phyloP scores from a whole-genome alignment of 2,329 filamentous ascomycete genomes.

The Pseudocercospora ulei region DNA sequence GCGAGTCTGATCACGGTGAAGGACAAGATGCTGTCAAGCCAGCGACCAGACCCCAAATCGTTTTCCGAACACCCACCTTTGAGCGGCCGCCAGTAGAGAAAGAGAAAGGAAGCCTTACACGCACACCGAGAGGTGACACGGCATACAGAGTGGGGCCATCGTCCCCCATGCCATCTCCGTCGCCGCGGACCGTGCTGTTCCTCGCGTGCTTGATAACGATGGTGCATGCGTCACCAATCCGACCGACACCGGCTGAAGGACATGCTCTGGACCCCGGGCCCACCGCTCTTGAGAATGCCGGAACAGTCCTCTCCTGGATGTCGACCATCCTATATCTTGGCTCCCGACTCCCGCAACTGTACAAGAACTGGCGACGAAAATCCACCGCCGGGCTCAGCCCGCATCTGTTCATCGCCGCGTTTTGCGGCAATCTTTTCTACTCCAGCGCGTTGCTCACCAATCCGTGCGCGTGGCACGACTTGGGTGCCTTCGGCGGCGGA shows the following conservation, averaged over 20 bases:
- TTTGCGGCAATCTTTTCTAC: slow-evolving; percentile 60
- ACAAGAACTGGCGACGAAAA: slow-evolving; percentile 54
- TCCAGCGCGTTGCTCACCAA: slow-evolving; percentile 53
- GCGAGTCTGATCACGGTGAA: slow-evolving; percentile 14
- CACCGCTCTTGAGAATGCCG: slow-evolving; percentile 39
- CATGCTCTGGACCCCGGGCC: slow-evolving; percentile 18
- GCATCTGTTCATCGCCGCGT: slow-evolving; percentile 55
- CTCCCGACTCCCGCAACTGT: slow-evolving; percentile 55
- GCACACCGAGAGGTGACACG: slow-evolving; percentile 24
- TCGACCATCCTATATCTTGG: slow-evolving; percentile 50
- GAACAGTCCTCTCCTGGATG: slow-evolving; percentile 48
- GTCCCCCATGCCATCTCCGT: slow-evolving; percentile 39
- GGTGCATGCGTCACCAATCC: slow-evolving; percentile 35
- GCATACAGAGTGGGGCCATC: slow-evolving; percentile 29
- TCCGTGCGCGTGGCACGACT: slow-evolving; percentile 53
- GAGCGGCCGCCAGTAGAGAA: slow-evolving; percentile 24
- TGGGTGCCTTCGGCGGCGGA: slow-evolving; percentile 45
- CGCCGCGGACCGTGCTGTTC: slow-evolving; percentile 42
- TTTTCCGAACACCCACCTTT: slow-evolving; percentile 31
- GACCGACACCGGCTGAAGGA: slow-evolving; percentile 5
- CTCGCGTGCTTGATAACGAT: slow-evolving; percentile 41
- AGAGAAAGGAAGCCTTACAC: slow-evolving; percentile 23
- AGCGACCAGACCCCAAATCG: slow-evolving; percentile 25
- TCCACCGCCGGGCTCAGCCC: slow-evolving; percentile 56
- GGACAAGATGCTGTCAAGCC: slow-evolving; percentile 10